phyloP scores from a whole-genome alignment of 2,329 filamentous ascomycete genomes.

The Hymenoscyphus fraxineus region DNA sequence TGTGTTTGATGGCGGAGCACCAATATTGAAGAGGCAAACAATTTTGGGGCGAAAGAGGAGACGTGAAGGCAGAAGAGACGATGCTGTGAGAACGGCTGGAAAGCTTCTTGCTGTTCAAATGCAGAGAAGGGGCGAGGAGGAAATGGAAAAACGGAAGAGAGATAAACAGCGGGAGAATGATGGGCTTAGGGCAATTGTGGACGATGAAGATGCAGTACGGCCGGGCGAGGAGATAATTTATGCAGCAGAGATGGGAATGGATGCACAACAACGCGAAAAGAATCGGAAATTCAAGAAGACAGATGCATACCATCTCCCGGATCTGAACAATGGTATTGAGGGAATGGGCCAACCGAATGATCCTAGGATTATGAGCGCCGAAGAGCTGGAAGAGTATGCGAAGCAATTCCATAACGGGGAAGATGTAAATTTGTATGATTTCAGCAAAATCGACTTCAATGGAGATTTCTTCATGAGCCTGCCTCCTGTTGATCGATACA shows the following conservation, averaged over 20 bases:
- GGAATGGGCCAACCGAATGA: constrained; percentile 89
- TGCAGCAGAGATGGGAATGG: constrained; percentile 84
- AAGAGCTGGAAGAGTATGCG: constrained; percentile 92
- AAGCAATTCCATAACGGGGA: constrained; percentile 88
- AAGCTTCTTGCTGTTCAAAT: constrained; percentile 92
- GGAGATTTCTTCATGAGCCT: constrained; percentile 92
- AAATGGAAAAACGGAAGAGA: constrained; percentile 60
- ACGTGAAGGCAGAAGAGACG: constrained; percentile 84
- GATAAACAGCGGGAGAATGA: constrained; percentile 37
- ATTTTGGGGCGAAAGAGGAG: constrained; percentile 74
- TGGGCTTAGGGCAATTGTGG: constrained; percentile 40
- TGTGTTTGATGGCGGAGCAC: constrained; percentile 95
- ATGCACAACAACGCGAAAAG: constrained; percentile 67
- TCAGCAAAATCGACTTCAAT: constrained; percentile 97
- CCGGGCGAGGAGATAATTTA: constrained; percentile 72
- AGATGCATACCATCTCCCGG: constrained; percentile 92
- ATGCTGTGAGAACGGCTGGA: constrained; percentile 86
- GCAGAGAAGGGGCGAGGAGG: constrained; percentile 84
- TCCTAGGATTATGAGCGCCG: constrained; percentile 91
- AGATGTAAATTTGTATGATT: constrained; percentile 89
- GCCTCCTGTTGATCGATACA: constrained; percentile 87
- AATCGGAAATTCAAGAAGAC: constrained; percentile 81
- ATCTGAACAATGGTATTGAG: constrained; percentile 71
- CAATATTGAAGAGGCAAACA: constrained; percentile 84
- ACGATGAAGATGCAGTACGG: constrained; percentile 65